Percentiles rank a stretch among this genome's conserved stretches.
Conservation (phyloP, 2,329 filamentous ascomycete species). For the Capronia coronata region DNA sequence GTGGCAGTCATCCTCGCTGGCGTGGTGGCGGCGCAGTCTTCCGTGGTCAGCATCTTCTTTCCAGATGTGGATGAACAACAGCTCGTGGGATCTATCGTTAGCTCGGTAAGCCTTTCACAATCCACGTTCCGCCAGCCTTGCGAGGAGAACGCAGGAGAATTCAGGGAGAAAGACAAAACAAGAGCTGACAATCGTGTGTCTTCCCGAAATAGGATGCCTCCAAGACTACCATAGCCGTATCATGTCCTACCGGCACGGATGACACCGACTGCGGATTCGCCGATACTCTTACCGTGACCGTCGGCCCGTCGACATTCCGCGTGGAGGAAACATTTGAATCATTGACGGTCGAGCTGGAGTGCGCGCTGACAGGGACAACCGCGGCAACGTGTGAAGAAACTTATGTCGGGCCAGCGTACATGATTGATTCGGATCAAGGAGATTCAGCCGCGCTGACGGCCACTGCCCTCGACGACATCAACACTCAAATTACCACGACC, state of each 20-base stretch:
- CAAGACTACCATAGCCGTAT: conserved; percentile 20
- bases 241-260: conserved; percentile 15
- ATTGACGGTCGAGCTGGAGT: conserved; percentile 16
- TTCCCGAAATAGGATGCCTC: conserved; percentile 11
- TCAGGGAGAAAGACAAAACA: background rate
- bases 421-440: conserved; percentile 9
- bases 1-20: conserved; percentile 9
- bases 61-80: conserved; percentile 16
- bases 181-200: background rate
- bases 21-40: conserved; percentile 15
- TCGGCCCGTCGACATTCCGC: conserved; percentile 19
- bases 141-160: too few relatives aligned
- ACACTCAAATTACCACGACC: conserved; percentile 12
- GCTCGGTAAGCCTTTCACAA: conserved; percentile 12
- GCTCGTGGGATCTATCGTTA: conserved; percentile 20
- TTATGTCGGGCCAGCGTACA: conserved; percentile 15
- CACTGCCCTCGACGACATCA: background rate
- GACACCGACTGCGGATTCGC: conserved; percentile 17
- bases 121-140: background rate
- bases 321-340: conserved; percentile 11
- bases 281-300: conserved; percentile 19
- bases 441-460: background rate
- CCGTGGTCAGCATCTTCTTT: conserved; percentile 17
- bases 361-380: conserved; percentile 22
- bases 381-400: conserved; percentile 20